Evolutionary conservation across 2,329 filamentous ascomycete genomes (phyloP).

Genomic region (Penicillium crustosum): DNA sequence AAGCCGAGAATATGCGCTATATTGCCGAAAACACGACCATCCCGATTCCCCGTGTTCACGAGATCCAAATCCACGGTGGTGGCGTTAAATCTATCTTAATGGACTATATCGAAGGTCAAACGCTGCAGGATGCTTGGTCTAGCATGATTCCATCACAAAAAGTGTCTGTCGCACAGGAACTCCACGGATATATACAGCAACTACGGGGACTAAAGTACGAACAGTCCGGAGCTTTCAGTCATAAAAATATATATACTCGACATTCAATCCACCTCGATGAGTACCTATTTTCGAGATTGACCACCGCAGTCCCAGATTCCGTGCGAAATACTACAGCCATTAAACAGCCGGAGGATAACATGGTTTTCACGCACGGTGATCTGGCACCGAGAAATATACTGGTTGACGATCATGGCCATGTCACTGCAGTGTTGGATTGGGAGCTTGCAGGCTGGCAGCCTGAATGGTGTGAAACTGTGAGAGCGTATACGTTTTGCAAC

Average conservation of each 20-base stretch:
- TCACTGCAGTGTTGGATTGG: slow-evolving; percentile 12
- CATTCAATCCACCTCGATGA: background rate
- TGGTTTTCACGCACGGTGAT: slow-evolving; percentile 11
- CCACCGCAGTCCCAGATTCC: background rate
- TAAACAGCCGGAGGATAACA: background rate
- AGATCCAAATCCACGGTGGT: background rate
- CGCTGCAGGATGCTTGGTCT: slow-evolving; percentile 9
- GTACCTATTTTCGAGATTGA: background rate
- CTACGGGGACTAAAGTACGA: background rate
- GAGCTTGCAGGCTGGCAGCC: slow-evolving; percentile 10
- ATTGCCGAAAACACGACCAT: slow-evolving; percentile 2
- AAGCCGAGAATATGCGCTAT: slow-evolving; percentile 4
- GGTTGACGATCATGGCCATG: slow-evolving; percentile 2
- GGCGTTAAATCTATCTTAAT: background rate
- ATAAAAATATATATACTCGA: background rate
- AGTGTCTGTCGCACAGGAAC: slow-evolving; percentile 6
- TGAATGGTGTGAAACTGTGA: slow-evolving; percentile 3
- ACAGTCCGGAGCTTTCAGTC: too few species aligned
- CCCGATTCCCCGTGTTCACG: background rate
- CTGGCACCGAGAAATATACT: slow-evolving; percentile 10
- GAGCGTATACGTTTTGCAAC: background rate
- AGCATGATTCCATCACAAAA: slow-evolving; percentile 9
- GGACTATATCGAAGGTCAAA: slow-evolving; percentile 5
- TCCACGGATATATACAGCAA: slow-evolving; percentile 5
- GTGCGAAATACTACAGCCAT: background rate